Conservation (phyloP, 1,139 yeast species). For the Kodamaea suecica region DNA sequence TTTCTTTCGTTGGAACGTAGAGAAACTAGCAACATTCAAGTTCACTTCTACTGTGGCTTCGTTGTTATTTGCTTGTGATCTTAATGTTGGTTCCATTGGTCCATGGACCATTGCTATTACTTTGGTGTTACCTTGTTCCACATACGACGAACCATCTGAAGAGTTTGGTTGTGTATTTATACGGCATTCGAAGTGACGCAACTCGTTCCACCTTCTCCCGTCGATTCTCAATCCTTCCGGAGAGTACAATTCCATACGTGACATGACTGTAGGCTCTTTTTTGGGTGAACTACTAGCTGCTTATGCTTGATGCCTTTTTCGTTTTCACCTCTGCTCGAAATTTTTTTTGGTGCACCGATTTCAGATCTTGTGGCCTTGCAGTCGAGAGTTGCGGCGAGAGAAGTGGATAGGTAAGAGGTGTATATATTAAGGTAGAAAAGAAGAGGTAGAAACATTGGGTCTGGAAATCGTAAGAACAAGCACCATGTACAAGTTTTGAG, state of each 20-base stretch:
- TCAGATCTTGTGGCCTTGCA: too few species aligned
- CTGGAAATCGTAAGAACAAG: too few species aligned
- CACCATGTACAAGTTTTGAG: too few species aligned
- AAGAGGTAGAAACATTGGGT: too few species aligned
- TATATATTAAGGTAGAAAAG: too few species aligned
- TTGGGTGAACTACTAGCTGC: too few species aligned
- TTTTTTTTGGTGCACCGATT: background rate
- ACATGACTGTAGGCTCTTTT: too few species aligned
- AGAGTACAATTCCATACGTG: conserved; percentile 77
- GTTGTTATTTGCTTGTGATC: conserved; percentile 45
- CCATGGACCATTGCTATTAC: conserved; percentile 85
- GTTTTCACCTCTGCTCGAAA: conserved; percentile 1
- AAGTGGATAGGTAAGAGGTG: too few species aligned
- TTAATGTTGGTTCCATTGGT: conserved; percentile 73
- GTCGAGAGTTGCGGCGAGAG: too few species aligned
- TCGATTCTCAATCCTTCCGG: conserved; percentile 92
- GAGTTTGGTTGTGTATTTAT: conserved; percentile 86
- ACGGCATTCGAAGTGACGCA: conserved; percentile 75
- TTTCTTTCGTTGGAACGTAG: conserved; percentile 74
- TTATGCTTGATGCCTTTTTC: background rate
- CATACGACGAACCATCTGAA: conserved; percentile 88
- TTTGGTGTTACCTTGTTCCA: conserved; percentile 91
- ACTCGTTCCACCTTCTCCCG: conserved; percentile 93
- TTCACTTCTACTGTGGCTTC: conserved; percentile 62
- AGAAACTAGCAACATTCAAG: conserved; percentile 75